Percentiles rank a stretch among this genome's conserved stretches.
These are phyloP conservation scores for Starmerella potacharoeniae DNA, from an alignment of 805 yeast genomes.

Conservation along the genomic window DNA sequence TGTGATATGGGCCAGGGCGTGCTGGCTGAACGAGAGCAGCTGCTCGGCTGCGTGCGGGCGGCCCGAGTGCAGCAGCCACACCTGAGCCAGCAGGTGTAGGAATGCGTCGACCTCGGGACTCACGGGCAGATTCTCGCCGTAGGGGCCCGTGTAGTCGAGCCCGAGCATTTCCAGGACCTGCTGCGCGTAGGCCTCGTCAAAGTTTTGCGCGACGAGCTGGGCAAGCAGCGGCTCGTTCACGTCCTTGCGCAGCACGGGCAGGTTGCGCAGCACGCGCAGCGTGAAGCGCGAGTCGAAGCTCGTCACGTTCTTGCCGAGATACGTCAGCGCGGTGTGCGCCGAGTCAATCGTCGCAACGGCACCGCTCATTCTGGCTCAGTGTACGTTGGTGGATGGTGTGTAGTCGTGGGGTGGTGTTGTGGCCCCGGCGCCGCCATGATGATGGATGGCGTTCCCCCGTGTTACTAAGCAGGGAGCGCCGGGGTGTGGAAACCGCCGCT, in stretches of 20 bases:
- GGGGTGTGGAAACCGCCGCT: no score
- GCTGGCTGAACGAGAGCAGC: constrained; percentile 35
- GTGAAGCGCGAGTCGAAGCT: constrained; percentile 79
- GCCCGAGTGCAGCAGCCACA: constrained; percentile 51
- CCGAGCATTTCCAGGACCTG: constrained; percentile 33
- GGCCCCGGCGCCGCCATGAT: neutral
- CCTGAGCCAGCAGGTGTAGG: constrained; percentile 65
- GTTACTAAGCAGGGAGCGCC: no score
- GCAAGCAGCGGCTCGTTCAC: constrained; percentile 46
- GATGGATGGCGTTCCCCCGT: no score
- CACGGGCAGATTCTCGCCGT: constrained; percentile 27
- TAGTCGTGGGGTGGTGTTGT: neutral
- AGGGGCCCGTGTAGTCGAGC: constrained; percentile 24
- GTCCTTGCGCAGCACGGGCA: constrained; percentile 60
- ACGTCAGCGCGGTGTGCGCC: constrained; percentile 27
- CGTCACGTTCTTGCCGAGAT: constrained; percentile 50
- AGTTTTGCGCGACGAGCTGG: constrained; percentile 43
- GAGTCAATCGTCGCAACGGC: constrained; percentile 10
- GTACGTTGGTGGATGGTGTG: neutral
- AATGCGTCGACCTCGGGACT: constrained; percentile 70
- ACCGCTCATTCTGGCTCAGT: constrained; percentile 2
- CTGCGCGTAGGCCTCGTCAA: constrained; percentile 32
- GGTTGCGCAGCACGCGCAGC: constrained; percentile 72
- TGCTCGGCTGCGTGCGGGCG: constrained; percentile 40
- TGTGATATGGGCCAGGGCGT: constrained; percentile 30